Evolutionary conservation across 345 rosid species (phyloP).

Genomic region (Zanthoxylum bungeanum): DNA sequence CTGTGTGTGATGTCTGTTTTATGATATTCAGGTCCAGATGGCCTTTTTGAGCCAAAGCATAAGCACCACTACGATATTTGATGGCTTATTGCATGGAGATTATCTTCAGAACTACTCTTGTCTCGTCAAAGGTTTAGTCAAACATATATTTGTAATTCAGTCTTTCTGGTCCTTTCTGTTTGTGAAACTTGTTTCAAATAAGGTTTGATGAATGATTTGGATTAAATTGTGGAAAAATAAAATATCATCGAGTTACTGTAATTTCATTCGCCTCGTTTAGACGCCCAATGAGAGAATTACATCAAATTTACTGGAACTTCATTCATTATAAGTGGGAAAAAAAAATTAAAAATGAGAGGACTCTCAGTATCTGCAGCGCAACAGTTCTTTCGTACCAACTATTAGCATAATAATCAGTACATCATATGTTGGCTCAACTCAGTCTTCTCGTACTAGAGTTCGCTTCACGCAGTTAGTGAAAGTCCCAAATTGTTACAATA

Average conservation of each 20-base stretch:
- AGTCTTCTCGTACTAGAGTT: too few relatives aligned
- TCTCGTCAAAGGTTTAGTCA: conserved; percentile 4
- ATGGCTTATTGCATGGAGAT: neutral
- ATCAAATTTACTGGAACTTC: neutral
- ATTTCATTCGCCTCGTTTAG: neutral
- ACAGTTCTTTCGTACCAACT: too few relatives aligned
- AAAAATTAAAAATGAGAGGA: too few relatives aligned
- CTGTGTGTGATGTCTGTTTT: neutral
- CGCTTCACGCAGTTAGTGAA: too few relatives aligned
- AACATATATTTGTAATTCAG: conserved; percentile 1
- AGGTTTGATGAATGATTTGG: conserved; percentile 14
- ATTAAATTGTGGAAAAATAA: neutral
- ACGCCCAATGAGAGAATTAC: neutral
- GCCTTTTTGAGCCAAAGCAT: conserved; percentile 68
- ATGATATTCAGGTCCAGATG: conserved; percentile 76
- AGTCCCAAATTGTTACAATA: too few relatives aligned
- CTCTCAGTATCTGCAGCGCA: too few relatives aligned
- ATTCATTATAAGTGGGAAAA: too few relatives aligned
- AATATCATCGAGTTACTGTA: neutral
- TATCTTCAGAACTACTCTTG: neutral
- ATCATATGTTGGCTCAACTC: too few relatives aligned
- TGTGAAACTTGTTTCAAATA: conserved; percentile 16
- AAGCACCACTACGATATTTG: conserved; percentile 50
- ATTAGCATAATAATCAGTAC: too few relatives aligned
- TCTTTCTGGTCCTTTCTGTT: neutral